phyloP scores from a whole-genome alignment of 164 flowering plant species.

The Liquidambar formosana region DNA sequence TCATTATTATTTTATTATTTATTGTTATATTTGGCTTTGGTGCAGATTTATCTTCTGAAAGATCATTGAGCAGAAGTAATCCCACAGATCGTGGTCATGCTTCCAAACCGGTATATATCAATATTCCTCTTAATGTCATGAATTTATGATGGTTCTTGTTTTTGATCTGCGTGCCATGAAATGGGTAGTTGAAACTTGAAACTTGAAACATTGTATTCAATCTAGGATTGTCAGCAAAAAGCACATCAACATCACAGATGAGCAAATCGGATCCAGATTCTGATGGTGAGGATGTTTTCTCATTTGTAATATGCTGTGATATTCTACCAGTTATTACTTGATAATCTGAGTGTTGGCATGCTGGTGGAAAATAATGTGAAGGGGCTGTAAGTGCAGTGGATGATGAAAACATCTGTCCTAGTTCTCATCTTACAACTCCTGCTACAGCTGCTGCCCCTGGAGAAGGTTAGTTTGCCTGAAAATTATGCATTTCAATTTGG shows the following conservation, averaged over 20 bases:
- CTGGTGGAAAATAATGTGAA: slow-evolving; percentile 19
- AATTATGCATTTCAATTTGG: neutral
- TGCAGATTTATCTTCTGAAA: slow-evolving; percentile 44
- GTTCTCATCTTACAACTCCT: slow-evolving; percentile 24
- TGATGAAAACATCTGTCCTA: slow-evolving; percentile 35
- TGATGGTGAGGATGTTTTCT: slow-evolving; percentile 48
- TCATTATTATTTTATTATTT: neutral
- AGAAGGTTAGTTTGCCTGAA: slow-evolving; percentile 41
- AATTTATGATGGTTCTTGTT: neutral
- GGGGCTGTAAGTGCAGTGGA: slow-evolving; percentile 43
- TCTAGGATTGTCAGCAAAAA: slow-evolving; percentile 33
- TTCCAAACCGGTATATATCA: slow-evolving; percentile 29
- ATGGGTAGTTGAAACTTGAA: neutral
- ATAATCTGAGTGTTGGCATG: slow-evolving; percentile 10
- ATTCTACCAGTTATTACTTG: neutral
- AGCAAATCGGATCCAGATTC: slow-evolving; percentile 48
- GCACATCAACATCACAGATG: slow-evolving; percentile 13
- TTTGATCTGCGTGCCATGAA: neutral
- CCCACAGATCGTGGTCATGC: slow-evolving; percentile 17
- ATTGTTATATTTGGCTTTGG: neutral
- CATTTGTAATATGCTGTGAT: neutral
- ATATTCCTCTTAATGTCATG: neutral
- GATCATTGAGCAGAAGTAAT: slow-evolving; percentile 25
- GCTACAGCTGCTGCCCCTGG: slow-evolving; percentile 25
- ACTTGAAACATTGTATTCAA: neutral